Evolutionary conservation across 345 rosid species (phyloP).

Genomic region (Litchi chinensis): DNA sequence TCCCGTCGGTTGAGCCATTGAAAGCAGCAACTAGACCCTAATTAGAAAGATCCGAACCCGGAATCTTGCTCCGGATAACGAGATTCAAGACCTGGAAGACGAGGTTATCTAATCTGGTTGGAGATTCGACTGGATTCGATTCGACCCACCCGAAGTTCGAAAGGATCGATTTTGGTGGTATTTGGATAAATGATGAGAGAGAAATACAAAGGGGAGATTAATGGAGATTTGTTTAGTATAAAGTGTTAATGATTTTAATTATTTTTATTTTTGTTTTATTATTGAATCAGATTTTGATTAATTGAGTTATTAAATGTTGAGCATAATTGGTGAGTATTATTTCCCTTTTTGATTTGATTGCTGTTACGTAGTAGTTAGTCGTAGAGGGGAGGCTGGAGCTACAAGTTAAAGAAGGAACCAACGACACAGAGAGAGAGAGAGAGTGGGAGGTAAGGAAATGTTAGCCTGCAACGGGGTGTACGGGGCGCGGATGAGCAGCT

Average conservation of each 20-base stretch:
- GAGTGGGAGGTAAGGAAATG: not conserved
- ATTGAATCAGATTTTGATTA: not conserved
- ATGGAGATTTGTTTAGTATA: not conserved
- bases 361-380: not conserved
- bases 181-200: constrained; percentile 25
- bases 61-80: constrained; percentile 25
- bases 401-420: constrained; percentile 4
- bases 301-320: not conserved
- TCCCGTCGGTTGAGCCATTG: constrained; percentile 71
- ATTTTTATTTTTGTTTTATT: too few relatives aligned
- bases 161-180: constrained; percentile 23
- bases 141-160: constrained; percentile 38
- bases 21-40: constrained; percentile 29
- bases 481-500: not conserved
- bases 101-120: constrained; percentile 30
- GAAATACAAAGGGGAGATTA: constrained; percentile 15
- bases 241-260: not conserved
- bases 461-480: not conserved
- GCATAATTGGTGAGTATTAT: constrained; percentile 14
- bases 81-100: constrained; percentile 26
- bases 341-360: constrained; percentile 15
- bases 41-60: constrained; percentile 18
- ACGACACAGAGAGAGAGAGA: not conserved
- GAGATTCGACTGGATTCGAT: constrained; percentile 23
- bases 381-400: constrained; percentile 1